These are phyloP conservation scores for Neonectria hederae DNA, from an alignment of 2,329 filamentous ascomycete species.

Conservation along the genomic window DNA sequence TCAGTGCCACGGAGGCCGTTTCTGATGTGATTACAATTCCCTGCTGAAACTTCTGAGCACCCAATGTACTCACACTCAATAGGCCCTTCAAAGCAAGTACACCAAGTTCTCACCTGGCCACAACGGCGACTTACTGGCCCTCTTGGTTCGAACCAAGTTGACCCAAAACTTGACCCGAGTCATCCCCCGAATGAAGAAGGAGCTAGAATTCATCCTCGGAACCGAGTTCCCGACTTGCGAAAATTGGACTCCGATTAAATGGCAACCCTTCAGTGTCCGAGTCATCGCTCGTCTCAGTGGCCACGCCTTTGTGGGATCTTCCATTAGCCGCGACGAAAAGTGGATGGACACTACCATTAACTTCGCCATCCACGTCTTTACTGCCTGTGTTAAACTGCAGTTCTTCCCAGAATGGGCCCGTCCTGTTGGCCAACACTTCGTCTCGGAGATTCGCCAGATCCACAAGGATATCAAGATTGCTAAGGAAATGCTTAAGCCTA, in stretches of 20 bases:
- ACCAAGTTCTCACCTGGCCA: slow-evolving; percentile 59
- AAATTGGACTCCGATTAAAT: slow-evolving; percentile 64
- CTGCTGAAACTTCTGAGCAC: background rate
- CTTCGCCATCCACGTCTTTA: slow-evolving; percentile 60
- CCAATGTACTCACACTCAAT: slow-evolving; percentile 11
- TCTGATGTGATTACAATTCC: slow-evolving; percentile 50
- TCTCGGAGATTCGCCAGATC: slow-evolving; percentile 58
- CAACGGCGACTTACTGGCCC: slow-evolving; percentile 56
- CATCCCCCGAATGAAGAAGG: slow-evolving; percentile 56
- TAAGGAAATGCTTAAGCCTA: slow-evolving; percentile 54
- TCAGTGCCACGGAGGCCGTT: slow-evolving; percentile 60
- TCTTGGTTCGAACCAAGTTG: slow-evolving; percentile 57
- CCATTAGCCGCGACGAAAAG: slow-evolving; percentile 60
- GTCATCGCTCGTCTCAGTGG: slow-evolving; percentile 64
- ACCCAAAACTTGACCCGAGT: slow-evolving; percentile 59
- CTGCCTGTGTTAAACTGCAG: slow-evolving; percentile 59
- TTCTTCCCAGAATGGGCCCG: slow-evolving; percentile 62
- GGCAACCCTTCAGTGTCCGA: slow-evolving; percentile 62
- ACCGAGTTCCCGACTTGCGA: slow-evolving; percentile 60
- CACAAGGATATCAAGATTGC: slow-evolving; percentile 54
- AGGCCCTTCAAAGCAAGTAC: slow-evolving; percentile 62
- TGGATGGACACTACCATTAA: slow-evolving; percentile 64
- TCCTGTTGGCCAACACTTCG: slow-evolving; percentile 56
- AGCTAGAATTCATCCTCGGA: slow-evolving; percentile 56
- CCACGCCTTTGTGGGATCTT: slow-evolving; percentile 61